Percentiles rank a stretch among this genome's conserved stretches.
Evolutionary conservation across 192 early-diverging fungal genomes (phyloP).

Genomic region (Coemansia sp.): DNA sequence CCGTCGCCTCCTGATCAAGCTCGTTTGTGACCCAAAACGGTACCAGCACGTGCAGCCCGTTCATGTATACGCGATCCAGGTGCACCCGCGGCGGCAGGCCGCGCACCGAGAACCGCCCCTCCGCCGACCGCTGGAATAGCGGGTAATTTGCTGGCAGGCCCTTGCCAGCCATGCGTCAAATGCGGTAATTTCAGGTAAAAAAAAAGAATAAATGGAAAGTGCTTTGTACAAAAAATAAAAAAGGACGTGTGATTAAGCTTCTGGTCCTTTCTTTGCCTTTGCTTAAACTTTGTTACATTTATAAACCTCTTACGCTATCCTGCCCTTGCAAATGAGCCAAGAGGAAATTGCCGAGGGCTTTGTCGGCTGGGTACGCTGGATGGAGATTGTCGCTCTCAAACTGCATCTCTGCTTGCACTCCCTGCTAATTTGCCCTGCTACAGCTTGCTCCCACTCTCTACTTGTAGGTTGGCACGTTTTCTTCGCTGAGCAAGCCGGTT

Average conservation of each 20-base stretch:
- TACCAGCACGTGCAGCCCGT: conserved; percentile 39
- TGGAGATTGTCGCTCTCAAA: background rate
- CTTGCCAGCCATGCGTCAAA: background rate
- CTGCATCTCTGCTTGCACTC: background rate
- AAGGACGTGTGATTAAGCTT: too few species aligned
- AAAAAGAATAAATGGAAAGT: background rate
- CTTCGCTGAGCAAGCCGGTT: conserved; percentile 39
- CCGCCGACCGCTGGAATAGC: conserved; percentile 9
- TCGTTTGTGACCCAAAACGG: conserved; percentile 47
- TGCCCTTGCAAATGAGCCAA: conserved; percentile 28
- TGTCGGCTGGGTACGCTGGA: conserved; percentile 46
- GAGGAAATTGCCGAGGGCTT: conserved; percentile 50
- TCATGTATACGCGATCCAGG: conserved; percentile 44
- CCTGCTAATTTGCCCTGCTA: background rate
- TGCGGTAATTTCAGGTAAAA: too few species aligned
- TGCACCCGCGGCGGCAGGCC: conserved; percentile 27
- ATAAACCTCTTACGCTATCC: background rate
- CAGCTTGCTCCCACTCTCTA: background rate
- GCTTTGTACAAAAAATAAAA: background rate
- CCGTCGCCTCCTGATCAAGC: conserved; percentile 2
- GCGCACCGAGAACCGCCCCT: conserved; percentile 32
- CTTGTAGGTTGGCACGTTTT: conserved; percentile 46
- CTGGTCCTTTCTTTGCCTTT: background rate
- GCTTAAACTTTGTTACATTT: background rate
- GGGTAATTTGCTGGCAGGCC: conserved; percentile 24